A percentile compares a stretch with the other conserved stretches of the same genome.
Evolutionary conservation across 441 rosid genomes (phyloP).

Genomic region (Corymbia calophylla): DNA sequence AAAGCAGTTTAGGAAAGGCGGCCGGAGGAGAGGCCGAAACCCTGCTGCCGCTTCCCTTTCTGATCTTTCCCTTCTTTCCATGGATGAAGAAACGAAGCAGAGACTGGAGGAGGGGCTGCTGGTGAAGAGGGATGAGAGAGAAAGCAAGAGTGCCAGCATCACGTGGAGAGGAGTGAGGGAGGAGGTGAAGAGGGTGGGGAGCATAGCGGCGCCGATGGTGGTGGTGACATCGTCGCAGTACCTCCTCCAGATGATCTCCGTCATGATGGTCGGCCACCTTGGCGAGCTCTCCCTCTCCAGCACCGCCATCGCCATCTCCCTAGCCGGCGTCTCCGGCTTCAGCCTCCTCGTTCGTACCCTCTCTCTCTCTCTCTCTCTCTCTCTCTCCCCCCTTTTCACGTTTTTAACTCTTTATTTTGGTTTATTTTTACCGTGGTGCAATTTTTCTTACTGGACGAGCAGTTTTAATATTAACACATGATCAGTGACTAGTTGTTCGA

Average conservation of each 20-base stretch:
- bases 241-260: conserved; percentile 38
- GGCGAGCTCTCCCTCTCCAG: conserved; percentile 56
- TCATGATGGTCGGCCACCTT: conserved; percentile 67
- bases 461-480: not conserved
- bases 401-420: not conserved
- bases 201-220: conserved; percentile 53
- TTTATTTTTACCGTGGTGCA: not conserved
- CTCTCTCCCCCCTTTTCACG: not conserved
- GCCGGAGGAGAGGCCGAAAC: not conserved
- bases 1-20: not conserved
- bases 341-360: conserved; percentile 32
- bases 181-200: conserved; percentile 34
- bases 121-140: not conserved
- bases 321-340: conserved; percentile 60
- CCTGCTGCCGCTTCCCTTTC: not conserved
- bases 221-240: conserved; percentile 42
- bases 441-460: not conserved
- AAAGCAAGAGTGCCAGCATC: not conserved
- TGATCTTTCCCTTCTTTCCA: not conserved
- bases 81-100: not conserved
- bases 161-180: not conserved
- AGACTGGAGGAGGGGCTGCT: conserved; percentile 20
- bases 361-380: not conserved
- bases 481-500: not conserved
- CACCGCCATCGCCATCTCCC: conserved; percentile 53